These are phyloP conservation scores for Ophiostoma sp. DNA, from an alignment of 2,329 filamentous ascomycete species.

Conservation along the genomic window DNA sequence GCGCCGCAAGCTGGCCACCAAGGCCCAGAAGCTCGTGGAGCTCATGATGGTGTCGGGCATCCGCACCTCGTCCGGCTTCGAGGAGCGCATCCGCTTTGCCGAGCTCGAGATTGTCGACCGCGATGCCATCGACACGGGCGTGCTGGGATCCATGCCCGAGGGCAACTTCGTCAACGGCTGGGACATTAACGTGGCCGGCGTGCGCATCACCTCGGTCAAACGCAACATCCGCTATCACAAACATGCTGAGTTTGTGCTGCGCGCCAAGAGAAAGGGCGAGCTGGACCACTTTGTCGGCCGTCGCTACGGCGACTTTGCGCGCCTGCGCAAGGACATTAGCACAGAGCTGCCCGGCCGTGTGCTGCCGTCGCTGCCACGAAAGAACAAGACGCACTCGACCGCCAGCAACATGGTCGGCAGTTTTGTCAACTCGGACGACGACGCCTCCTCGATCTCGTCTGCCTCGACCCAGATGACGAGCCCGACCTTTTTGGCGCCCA, in stretches of 20 bases:
- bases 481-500: constrained; percentile 28
- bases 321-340: constrained; percentile 71
- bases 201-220: constrained; percentile 74
- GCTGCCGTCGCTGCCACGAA: constrained; percentile 77
- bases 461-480: constrained; percentile 60
- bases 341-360: constrained; percentile 87
- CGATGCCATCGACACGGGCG: constrained; percentile 82
- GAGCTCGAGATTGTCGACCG: constrained; percentile 96
- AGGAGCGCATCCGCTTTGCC: constrained; percentile 92
- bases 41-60: constrained; percentile 99
- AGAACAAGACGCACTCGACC: constrained; percentile 78
- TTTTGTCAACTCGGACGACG: constrained; percentile 61
- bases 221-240: constrained; percentile 84
- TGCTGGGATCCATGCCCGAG: constrained; percentile 81
- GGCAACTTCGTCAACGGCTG: constrained; percentile 91
- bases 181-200: constrained; percentile 93
- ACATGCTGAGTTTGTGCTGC: constrained; percentile 87
- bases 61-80: constrained; percentile 90
- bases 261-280: constrained; percentile 72
- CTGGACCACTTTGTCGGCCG: constrained; percentile 74
- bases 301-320: constrained; percentile 81
- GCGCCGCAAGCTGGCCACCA: constrained; percentile 81
- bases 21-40: constrained; percentile 93
- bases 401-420: constrained; percentile 52
- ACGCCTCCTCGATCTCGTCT: constrained; percentile 75